These are phyloP conservation scores for Ceriops zippeliana DNA, from an alignment of 345 rosid species.

Conservation along the genomic window DNA sequence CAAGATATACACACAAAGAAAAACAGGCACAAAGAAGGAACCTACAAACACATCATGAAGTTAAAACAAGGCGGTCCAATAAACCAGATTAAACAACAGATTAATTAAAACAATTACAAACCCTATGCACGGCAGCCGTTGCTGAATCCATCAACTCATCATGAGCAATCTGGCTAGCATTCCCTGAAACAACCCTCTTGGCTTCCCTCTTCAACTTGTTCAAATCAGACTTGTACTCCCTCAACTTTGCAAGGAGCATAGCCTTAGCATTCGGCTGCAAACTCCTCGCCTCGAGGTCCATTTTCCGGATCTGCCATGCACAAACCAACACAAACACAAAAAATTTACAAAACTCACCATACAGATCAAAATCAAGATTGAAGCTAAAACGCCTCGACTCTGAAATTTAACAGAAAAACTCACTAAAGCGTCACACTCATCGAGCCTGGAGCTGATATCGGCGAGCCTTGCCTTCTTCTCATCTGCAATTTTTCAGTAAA, in stretches of 20 bases:
- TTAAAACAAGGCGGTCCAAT: neutral
- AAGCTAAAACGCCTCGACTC: neutral
- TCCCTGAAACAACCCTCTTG: slow-evolving; percentile 52
- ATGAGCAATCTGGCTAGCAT: slow-evolving; percentile 47
- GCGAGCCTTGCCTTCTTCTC: slow-evolving; percentile 48
- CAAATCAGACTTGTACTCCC: slow-evolving; percentile 84
- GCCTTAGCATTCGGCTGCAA: slow-evolving; percentile 77
- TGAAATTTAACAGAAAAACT: neutral
- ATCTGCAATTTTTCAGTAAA: slow-evolving; percentile 34
- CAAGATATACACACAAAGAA: neutral
- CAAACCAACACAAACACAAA: neutral
- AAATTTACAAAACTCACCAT: neutral
- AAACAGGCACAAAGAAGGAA: no score
- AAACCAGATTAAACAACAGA: neutral
- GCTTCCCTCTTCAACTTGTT: slow-evolving; percentile 76
- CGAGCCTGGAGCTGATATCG: slow-evolving; percentile 69
- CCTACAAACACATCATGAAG: neutral
- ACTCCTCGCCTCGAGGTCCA: slow-evolving; percentile 91
- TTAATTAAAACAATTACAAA: slow-evolving; percentile 12
- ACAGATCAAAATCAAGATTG: neutral
- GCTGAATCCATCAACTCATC: slow-evolving; percentile 70
- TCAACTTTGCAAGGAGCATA: slow-evolving; percentile 72
- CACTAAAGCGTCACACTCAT: slow-evolving; percentile 88
- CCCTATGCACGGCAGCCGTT: slow-evolving; percentile 47
- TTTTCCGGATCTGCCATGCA: slow-evolving; percentile 57